Base-by-base conservation (phyloP, 1,139 yeast genomes). In the Kodamaea anthophila region DNA sequence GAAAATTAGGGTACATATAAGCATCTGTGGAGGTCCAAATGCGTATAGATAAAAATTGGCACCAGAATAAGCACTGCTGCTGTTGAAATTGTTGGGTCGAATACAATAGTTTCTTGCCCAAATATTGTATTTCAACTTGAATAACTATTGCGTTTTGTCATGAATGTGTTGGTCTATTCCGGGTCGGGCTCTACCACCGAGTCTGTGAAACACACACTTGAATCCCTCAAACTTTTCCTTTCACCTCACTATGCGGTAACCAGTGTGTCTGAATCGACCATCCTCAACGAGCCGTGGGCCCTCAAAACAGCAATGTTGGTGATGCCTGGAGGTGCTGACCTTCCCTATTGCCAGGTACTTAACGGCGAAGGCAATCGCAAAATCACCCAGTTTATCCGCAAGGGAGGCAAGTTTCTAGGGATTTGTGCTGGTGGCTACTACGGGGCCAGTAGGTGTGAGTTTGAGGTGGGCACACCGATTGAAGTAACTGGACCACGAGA, bases 401-500 rank as follows among this genome's bases (percentile, higher is more conserved):
- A 65, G 32, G 98, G 98, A 13, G 99, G 98, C 1, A 61, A 65
- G 32, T 86, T 64, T 47, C 53, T 91, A 20, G 98, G 98, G 0
- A 73, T 91, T 40, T 91, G 98, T 56, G 94, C 98, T n/a, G 99
- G 99, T 19, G 97, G 84, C 0, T 91, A 93, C 55, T 91, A 73
- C 49, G 91, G 79, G 1, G 69, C 87, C n/a, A 53, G 67, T 1
- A 55, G 79, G 28, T 77, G 84, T 41, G 97, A 91, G 49, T 93
- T 91, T 52, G 95, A 86, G 44, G 77, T 71, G 14, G 93, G 91
- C 1, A 65, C 78, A 39, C 39, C 36, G 2, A 57, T 84, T 69
- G 97, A 88, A 47, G 96, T 91, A 3, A 66, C 79, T 26, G 98
- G 98, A 0, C 53, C 80, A 0, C 65, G 98, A 42, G 96, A 91